Percentiles rank a stretch among this genome's conserved stretches.
Evolutionary conservation across 768 basidiomycete species (phyloP).

Genomic region (Russula foetens): DNA sequence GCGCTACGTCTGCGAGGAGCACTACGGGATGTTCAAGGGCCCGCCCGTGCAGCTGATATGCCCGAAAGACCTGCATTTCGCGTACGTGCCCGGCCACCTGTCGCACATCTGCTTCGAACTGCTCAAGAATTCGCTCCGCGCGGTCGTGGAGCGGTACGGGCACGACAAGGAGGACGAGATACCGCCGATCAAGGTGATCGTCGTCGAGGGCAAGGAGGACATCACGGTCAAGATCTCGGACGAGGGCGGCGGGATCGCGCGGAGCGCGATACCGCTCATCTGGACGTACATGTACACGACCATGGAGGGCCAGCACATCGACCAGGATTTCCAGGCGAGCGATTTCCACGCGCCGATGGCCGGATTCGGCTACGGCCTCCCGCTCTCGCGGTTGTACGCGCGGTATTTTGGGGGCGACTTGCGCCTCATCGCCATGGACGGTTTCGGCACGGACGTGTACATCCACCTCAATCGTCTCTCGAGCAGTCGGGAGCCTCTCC

Average conservation of each 20-base stretch:
- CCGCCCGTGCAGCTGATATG: conserved; percentile 97
- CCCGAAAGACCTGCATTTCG: conserved; percentile 74
- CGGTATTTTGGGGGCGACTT: conserved; percentile 94
- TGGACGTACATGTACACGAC: conserved; percentile 99
- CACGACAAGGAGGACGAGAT: conserved; percentile 68
- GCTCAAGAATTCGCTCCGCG: conserved; percentile 94
- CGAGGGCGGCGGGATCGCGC: conserved; percentile 91
- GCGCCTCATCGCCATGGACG: conserved; percentile 94
- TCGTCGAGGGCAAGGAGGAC: conserved; percentile 95
- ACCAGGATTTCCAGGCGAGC: conserved; percentile 70
- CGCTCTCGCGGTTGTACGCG: conserved; percentile 89
- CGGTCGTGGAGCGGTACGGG: conserved; percentile 90
- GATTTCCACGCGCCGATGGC: conserved; percentile 99
- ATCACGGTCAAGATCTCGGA: conserved; percentile 99
- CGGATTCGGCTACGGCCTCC: conserved; percentile 91
- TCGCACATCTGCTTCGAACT: conserved; percentile 97
- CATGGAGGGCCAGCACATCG: conserved; percentile 62
- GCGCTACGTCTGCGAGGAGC: conserved; percentile 89
- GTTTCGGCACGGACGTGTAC: conserved; percentile 93
- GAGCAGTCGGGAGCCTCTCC: conserved; percentile 73
- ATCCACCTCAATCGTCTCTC: conserved; percentile 85
- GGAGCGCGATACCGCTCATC: conserved; percentile 85
- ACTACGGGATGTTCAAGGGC: conserved; percentile 88
- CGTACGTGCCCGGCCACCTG: conserved; percentile 94
- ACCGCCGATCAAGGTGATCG: conserved; percentile 90